Evolutionary conservation across 2,329 filamentous ascomycete species (phyloP).

Genomic region (Ophiostoma australiae): DNA sequence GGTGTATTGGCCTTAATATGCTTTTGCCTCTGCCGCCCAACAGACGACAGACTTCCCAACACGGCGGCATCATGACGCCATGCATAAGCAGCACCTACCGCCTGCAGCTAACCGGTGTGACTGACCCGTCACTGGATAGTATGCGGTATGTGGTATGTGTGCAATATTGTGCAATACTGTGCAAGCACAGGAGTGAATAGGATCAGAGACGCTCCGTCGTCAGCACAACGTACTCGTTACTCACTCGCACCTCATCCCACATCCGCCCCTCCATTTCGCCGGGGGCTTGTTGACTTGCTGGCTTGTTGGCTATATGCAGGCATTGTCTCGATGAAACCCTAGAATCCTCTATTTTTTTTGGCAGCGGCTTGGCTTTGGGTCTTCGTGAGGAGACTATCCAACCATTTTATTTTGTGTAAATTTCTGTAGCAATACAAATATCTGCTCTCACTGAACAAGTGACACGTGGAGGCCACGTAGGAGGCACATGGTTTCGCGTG

Average conservation of each 20-base stretch:
- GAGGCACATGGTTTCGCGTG: background rate
- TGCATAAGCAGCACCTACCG: background rate
- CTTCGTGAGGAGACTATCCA: background rate
- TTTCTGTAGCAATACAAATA: background rate
- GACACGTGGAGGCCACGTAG: constrained; percentile 7
- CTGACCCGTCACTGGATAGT: background rate
- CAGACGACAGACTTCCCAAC: background rate
- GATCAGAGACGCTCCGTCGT: background rate
- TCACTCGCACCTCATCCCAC: background rate
- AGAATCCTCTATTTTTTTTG: background rate
- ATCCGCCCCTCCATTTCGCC: background rate
- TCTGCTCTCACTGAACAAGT: background rate
- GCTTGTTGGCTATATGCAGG: background rate
- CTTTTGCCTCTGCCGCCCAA: background rate
- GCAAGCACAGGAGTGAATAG: background rate
- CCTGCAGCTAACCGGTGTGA: constrained; percentile 4
- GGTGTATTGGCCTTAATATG: background rate
- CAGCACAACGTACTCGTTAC: background rate
- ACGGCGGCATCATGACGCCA: background rate
- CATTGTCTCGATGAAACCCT: background rate
- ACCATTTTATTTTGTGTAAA: background rate
- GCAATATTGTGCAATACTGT: background rate
- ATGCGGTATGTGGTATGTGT: background rate
- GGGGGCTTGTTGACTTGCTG: background rate
- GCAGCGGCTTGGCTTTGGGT: background rate